Base-by-base conservation (phyloP, 1,139 yeast genomes). In the Geotrichum restrictum region DNA sequence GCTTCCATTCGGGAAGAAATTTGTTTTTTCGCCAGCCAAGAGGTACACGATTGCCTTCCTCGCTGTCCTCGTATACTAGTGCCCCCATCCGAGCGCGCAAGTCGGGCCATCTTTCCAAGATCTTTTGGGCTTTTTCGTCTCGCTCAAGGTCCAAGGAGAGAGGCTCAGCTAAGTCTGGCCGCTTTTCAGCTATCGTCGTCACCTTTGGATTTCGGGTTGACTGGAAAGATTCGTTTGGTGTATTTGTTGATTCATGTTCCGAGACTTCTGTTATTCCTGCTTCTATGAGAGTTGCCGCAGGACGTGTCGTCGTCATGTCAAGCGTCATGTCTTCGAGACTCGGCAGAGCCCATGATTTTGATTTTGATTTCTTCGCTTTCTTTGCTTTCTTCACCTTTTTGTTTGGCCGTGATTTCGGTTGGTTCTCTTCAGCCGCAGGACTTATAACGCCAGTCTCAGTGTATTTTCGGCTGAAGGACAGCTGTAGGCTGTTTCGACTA, bases 1-100 rank as follows among this genome's bases (percentile, higher is more conserved):
- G 79, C 59, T 79, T 71, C 94, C 96, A 89, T 41, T 75, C 74
- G 0, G 83, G 82, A 18, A 79, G 55, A 6, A 63, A 57, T 37
- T 60, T 64, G 60, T 67, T 59, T 45, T 63, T 62, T 45, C 79
- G 62, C 81, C 80, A 78, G 32, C 69, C 66, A 29, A 60, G 59
- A 0, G 81, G 81, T 3, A 74, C 74, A 18, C 50, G 34, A 7
- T 24, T 14, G 34, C 39, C 43, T 16, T 45, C 18, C 27, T 38
- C 43, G 21, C 39, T 37, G 18, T 38, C 38, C 29, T 44, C 42
- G 8, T 8, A n/a, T 16, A 46, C 14, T 19, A 48, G 19, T 22
- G 24, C 44, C 33, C 39, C 33, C 33, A 49, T 42, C 29, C 34
- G 31, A 10, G 31, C 41, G 18, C 46, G 41, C 22, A 54, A 40